These are phyloP conservation scores for Yamadazyma tumulicola DNA, from an alignment of 805 yeast genomes.

Conservation along the genomic window DNA sequence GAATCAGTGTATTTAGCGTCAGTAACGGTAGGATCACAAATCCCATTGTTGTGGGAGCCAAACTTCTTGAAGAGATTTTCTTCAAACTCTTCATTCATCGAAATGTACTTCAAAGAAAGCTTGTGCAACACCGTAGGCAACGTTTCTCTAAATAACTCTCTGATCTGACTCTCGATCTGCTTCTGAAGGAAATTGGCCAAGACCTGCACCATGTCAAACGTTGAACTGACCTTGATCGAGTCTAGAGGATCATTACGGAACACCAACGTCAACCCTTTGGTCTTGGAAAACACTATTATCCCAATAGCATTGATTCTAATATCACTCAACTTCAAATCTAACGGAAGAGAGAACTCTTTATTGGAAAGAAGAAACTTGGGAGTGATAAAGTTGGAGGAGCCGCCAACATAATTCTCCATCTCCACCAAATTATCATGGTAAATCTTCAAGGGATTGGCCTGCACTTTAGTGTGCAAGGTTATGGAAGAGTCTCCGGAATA, in stretches of 20 bases:
- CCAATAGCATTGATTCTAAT: slow-evolving; percentile 77
- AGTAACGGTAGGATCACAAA: too few relatives aligned
- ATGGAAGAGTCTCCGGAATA: slow-evolving; percentile 75
- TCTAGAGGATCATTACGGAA: slow-evolving; percentile 88
- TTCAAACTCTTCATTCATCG: slow-evolving; percentile 8
- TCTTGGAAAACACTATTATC: slow-evolving; percentile 74
- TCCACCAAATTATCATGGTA: slow-evolving; percentile 46
- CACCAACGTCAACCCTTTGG: slow-evolving; percentile 81
- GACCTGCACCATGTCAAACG: slow-evolving; percentile 83
- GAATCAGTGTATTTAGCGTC: slow-evolving; percentile 2
- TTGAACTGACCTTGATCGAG: slow-evolving; percentile 73
- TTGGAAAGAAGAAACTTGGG: slow-evolving; percentile 67
- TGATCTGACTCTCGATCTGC: slow-evolving; percentile 76
- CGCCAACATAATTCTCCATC: slow-evolving; percentile 22
- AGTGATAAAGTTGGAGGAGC: slow-evolving; percentile 45
- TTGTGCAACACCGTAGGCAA: slow-evolving; percentile 78
- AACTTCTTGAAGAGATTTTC: not conserved
- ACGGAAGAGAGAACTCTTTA: slow-evolving; percentile 71
- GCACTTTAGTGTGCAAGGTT: slow-evolving; percentile 73
- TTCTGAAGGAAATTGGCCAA: slow-evolving; percentile 78
- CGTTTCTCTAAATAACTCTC: slow-evolving; percentile 79
- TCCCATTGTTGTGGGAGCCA: slow-evolving; percentile 3
- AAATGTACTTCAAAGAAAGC: slow-evolving; percentile 56
- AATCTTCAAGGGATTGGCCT: slow-evolving; percentile 78
- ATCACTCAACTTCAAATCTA: slow-evolving; percentile 69